Base-by-base conservation (phyloP, 371 early-diverging fungal genomes). In the Syncephalastrum racemosum region DNA sequence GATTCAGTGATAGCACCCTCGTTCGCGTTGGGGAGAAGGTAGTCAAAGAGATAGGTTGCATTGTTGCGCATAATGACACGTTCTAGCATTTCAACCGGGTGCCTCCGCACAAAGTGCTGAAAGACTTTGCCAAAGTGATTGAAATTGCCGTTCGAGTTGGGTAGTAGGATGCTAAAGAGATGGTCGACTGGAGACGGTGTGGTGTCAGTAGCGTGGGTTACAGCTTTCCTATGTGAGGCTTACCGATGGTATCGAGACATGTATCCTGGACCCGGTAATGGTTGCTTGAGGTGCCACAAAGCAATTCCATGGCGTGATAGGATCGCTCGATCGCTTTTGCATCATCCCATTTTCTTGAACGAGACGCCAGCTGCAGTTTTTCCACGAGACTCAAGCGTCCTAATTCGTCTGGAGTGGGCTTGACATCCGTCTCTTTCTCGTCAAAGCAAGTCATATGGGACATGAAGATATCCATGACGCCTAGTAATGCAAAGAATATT, bases 381-480 rank as follows among this genome's bases (percentile, higher is more conserved):
- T 66, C 60, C n/a, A 49, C 49, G 4, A 70, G 41, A 41, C 50
- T 48, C 4, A 43, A 20, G 16, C 41, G 23, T 22, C 19, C 19
- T 27, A 23, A 43, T 45, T 39, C 14, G 14, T 48, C 27, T 56
- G 47, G 10, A 42, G 14, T 10, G 41, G 46, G n/a, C 56, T 31
- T 42, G 59, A 48, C 18, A 62, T 44, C 14, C 4, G 25, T 14
- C 4, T 45, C 49, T 53, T 46, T 12, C 8, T 55, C 50, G 15
- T 71, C 51, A 6, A 70, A 46, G 7, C 72, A 64, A 22, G 68
- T 62, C 27, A 77, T 55, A 59, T 77, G 75, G 2, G 72, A 54
- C 72, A 77, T 74, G 25, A 74, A 65, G 1, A 77, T 66, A 50
- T 77, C 75, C 72, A 77, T 77, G 65, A 77, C 71, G 22, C 78